Evolutionary conservation across 176 grass and related monocot genomes (phyloP).

Genomic region (Oropetium thomaeum): DNA sequence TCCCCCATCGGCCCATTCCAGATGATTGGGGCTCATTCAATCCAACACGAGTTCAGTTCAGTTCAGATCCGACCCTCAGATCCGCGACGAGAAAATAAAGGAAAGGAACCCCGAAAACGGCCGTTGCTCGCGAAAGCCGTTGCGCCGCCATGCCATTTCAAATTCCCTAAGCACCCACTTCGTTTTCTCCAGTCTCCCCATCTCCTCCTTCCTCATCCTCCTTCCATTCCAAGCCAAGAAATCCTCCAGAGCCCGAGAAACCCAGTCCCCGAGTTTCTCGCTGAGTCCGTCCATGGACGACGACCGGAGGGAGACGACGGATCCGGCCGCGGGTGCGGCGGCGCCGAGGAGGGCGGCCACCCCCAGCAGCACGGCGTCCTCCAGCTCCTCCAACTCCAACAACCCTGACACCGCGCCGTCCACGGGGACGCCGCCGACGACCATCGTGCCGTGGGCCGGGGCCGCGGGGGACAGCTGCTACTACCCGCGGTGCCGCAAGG

Average conservation of each 20-base stretch:
- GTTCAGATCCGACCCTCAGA: background rate
- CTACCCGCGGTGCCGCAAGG: conserved; percentile 79
- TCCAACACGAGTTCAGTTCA: background rate
- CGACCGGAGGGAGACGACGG: conserved; percentile 25
- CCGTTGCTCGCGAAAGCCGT: conserved; percentile 43
- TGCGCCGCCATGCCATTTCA: conserved; percentile 40
- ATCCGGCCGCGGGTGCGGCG: background rate
- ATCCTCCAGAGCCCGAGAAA: background rate
- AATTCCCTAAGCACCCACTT: conserved; percentile 44
- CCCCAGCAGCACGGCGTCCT: conserved; percentile 32
- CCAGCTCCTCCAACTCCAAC: conserved; percentile 39
- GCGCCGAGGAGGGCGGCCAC: conserved; percentile 12
- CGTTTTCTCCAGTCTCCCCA: background rate
- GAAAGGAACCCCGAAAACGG: too few species aligned
- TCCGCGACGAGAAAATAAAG: background rate
- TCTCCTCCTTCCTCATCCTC: background rate
- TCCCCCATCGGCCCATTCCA: too few species aligned
- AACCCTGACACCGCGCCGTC: background rate
- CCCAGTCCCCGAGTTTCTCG: background rate
- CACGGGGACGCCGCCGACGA: conserved; percentile 16
- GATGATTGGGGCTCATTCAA: background rate
- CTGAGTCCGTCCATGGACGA: conserved; percentile 49
- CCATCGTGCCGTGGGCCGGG: conserved; percentile 22
- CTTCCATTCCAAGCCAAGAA: background rate
- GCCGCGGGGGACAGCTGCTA: conserved; percentile 39